These are phyloP conservation scores for Rhodotorula sp. DNA, from an alignment of 1,284 basidiomycete genomes.

Conservation along the genomic window DNA sequence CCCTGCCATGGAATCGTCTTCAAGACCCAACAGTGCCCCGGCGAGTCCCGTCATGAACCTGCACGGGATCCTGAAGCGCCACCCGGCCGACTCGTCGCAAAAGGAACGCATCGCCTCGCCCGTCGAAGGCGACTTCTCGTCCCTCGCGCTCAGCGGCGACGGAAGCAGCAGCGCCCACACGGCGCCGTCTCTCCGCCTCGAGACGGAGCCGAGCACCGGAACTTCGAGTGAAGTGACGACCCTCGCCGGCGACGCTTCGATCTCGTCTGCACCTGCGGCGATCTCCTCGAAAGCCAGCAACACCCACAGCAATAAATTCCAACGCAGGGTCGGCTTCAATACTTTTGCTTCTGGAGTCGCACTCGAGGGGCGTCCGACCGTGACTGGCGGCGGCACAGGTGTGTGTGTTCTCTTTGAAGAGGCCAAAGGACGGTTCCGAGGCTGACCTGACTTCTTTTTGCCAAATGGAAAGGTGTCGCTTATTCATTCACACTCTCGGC, in stretches of 20 bases:
- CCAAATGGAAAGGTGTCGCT: conserved; percentile 22
- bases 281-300: neutral
- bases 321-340: conserved; percentile 83
- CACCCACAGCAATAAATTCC: neutral
- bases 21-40: neutral
- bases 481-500: conserved; percentile 58
- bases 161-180: neutral
- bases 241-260: neutral
- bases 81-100: neutral
- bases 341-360: conserved; percentile 59
- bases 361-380: conserved; percentile 43
- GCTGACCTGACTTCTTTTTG: neutral
- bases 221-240: neutral
- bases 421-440: neutral
- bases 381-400: conserved; percentile 58
- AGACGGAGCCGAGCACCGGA: neutral
- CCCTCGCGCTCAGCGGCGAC: neutral
- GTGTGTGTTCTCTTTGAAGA: conserved; percentile 14
- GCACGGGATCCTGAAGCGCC: conserved; percentile 4
- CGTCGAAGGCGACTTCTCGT: neutral
- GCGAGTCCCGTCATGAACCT: conserved; percentile 1
- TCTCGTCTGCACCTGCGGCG: neutral
- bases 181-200: neutral
- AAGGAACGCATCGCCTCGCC: conserved; percentile 1
- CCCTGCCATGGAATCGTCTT: neutral